These are phyloP conservation scores for Chlamydomonas schloesseri DNA, from an alignment of 139 green algal genomes.

Conservation along the genomic window DNA sequence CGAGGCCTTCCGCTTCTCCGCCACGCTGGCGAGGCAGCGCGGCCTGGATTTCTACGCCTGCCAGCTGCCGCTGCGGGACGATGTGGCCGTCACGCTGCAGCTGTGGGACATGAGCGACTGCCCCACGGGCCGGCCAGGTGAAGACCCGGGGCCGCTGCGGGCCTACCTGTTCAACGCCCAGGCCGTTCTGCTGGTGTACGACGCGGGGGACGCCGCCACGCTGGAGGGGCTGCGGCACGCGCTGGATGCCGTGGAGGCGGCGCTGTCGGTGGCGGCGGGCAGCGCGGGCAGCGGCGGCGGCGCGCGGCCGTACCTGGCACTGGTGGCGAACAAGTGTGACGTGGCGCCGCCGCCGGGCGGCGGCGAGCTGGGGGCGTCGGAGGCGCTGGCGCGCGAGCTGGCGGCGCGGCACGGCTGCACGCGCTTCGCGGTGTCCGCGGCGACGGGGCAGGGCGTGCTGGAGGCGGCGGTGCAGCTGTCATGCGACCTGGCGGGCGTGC, in stretches of 20 bases:
- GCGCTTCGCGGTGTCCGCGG: not conserved
- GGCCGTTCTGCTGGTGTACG: conserved; percentile 32
- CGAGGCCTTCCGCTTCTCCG: not conserved
- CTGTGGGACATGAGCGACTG: conserved; percentile 36
- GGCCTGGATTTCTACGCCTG: conserved; percentile 35
- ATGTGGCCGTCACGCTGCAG: conserved; percentile 27
- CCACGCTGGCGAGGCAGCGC: not conserved
- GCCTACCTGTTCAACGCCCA: conserved; percentile 28
- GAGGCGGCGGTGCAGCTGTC: not conserved
- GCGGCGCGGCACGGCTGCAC: conserved; percentile 29
- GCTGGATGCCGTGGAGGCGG: not conserved
- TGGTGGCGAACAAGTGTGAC: conserved; percentile 25
- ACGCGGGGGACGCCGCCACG: not conserved
- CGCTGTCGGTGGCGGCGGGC: too few species aligned
- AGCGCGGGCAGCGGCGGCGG: not conserved
- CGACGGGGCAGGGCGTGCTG: conserved; percentile 6
- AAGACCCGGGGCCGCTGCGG: not conserved
- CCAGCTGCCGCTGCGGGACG: conserved; percentile 18
- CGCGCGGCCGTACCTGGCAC: conserved; percentile 24
- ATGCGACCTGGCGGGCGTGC: conserved; percentile 34
- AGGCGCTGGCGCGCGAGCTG: conserved; percentile 1
- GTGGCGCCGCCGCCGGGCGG: not conserved
- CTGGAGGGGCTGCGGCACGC: not conserved
- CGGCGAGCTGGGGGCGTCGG: not conserved
- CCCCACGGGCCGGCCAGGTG: not conserved